Evolutionary conservation across 1,284 basidiomycete species (phyloP).

Genomic region (Malassezia equina): DNA sequence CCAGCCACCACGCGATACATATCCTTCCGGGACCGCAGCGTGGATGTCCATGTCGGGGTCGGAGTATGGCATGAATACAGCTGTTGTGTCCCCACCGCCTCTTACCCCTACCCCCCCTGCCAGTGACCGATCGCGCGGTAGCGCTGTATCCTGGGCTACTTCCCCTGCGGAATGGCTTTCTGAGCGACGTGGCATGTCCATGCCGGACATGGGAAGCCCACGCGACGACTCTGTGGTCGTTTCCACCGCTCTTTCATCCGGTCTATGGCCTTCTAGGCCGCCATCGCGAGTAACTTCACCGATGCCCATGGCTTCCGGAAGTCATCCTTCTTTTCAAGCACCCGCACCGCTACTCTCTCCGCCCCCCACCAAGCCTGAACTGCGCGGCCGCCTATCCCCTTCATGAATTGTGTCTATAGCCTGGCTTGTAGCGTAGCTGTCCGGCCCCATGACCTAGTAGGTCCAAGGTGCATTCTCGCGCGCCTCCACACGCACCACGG

Average conservation of each 20-base stretch:
- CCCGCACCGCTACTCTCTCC: neutral
- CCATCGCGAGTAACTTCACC: slow-evolving; percentile 12
- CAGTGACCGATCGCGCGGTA: neutral
- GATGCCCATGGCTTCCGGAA: neutral
- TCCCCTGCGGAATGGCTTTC: neutral
- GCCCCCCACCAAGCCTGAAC: neutral
- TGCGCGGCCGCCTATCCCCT: neutral
- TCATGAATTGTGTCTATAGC: too few species aligned
- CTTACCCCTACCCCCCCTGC: neutral
- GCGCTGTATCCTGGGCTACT: neutral
- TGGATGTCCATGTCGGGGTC: neutral
- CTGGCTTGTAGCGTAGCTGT: too few species aligned
- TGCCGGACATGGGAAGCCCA: neutral
- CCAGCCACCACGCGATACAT: neutral
- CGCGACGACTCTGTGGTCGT: neutral
- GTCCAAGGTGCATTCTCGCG: neutral
- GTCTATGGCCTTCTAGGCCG: neutral
- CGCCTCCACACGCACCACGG: neutral
- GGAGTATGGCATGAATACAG: neutral
- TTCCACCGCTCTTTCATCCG: neutral
- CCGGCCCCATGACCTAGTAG: neutral
- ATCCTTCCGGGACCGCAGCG: neutral
- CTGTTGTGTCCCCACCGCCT: neutral
- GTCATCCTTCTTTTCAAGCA: neutral
- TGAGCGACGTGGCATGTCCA: neutral